Evolutionary conservation across 2,329 filamentous ascomycete species (phyloP), one percentile per base, ranked within the genome.

Genomic region (Fusarium sp.): DNA sequence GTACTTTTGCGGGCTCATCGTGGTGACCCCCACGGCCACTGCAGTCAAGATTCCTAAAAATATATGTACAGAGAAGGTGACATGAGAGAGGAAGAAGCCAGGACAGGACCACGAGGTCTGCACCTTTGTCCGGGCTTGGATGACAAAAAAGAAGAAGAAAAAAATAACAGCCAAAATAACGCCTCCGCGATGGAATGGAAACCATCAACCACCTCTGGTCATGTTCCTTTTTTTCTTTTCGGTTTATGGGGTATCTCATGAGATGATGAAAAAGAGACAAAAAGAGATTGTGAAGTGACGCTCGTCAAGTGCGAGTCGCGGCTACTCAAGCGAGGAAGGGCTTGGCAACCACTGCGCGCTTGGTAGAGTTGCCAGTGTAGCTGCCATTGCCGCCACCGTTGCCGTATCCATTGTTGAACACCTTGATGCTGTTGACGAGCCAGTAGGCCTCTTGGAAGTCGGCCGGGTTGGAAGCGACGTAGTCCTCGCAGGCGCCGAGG

Each of bases 391-490:
- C 61, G 39, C 58, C 63, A 35, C 58, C 63, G 68, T 71, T 74
- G 33, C 27, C 29, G 33, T 33, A 35, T 22, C 35, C 48, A 31
- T 35, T 37, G 18, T 59, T 67, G 64, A 88, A 95, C 16, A 94
- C 89, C 83, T 90, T 91, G 79, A 95, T 85, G 39, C 88, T 91
- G 80, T 93, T 93, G 83, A 97, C 88, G 69, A 90, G 83, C 93
- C 94, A 97, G 85, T 92, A 97, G 2, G 93, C 89, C 27, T 95
- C 88, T 22, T 83, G 80, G 81, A 97, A 97, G 14, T 88, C 93
- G 10, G 83, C 79, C 0, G 95, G 93, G 82, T 95, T 93, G 76
- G 88, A 85, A 64, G 87, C 86, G 24, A 97, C 95, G 81, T 91
- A 97, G 27, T 90, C 89, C 31, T 91, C 80, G 85, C 95, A 98